phyloP scores from a whole-genome alignment of 73 alveolate species.

The Paramecium tetraurelia region DNA sequence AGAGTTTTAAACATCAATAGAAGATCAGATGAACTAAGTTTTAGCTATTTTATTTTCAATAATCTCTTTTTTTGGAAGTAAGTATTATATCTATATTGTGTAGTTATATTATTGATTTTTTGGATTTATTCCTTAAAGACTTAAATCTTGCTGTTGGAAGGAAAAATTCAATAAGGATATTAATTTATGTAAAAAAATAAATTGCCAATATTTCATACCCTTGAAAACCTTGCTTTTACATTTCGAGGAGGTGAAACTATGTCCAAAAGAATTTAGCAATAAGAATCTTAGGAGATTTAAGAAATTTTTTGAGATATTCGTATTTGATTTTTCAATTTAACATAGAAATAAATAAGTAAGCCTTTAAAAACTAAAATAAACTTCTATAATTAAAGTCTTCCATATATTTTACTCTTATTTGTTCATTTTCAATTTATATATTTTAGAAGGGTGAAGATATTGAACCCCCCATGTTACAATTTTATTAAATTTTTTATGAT shows the following conservation, averaged over 20 bases:
- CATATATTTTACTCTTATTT: too few relatives aligned
- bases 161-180: neutral
- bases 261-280: neutral
- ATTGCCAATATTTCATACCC: conserved; percentile 10
- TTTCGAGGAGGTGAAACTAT: conserved; percentile 4
- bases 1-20: neutral
- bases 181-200: neutral
- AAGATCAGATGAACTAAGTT: neutral
- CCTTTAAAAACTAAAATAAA: too few relatives aligned
- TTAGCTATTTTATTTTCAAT: neutral
- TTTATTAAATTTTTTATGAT: too few relatives aligned
- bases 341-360: too few relatives aligned
- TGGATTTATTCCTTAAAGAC: neutral
- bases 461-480: too few relatives aligned
- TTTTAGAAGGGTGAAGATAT: too few relatives aligned
- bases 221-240: conserved; percentile 29
- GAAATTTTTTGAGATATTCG: neutral
- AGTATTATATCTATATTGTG: neutral
- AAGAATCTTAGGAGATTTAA: neutral
- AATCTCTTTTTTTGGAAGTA: neutral
- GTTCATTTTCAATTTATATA: too few relatives aligned
- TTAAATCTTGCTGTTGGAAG: neutral
- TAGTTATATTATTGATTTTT: neutral
- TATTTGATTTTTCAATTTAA: neutral
- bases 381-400: too few relatives aligned